Base-by-base conservation (phyloP, 73 alveolate species). In the Tetrahymena thermophila region DNA sequence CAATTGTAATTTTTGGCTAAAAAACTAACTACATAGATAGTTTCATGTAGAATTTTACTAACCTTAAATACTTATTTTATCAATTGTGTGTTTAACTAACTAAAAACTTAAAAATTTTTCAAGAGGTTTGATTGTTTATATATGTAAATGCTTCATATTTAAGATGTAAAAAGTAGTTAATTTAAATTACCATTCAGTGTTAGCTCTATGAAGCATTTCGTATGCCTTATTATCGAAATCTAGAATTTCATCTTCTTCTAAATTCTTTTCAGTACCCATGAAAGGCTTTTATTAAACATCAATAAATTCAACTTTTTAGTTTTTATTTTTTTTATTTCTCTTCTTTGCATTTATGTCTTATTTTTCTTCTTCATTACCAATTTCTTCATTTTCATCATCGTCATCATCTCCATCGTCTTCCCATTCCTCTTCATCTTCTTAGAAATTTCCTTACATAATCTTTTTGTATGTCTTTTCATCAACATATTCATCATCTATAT, bases 201-300 rank as follows among this genome's bases (percentile, higher is more conserved):
- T 97, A 93, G 97, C 97, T 94, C 99, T 96, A 96, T 97, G 99
- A 43, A 97, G 93, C 99, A 97, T 97, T 96, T 97, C 98, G 95
- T 97, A 97, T 38, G 99, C 99, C 85, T 97, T 96, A 93, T 97
- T 97, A 96, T 97, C 99, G 96, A 56, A 97, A 96, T 97, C 99
- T 93, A 97, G 94, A 50, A 83, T 94, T 96, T 97, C 99, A 34
- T 96, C 98, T 28, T 96, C 98, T 95, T 97, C 97, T 89, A 96
- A 94, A 35, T 95, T n/a, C 89, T 71, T 71, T 71, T 71, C 43
- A 71, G 89, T 71, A 71, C 89, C 89, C 37, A 71, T 28, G 89
- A 71, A 71, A 71, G 89, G 89, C 42, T 71, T 28, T 71, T 71
- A 13, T 21, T 71, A 1, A 2, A 71, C 89, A 71, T 71, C 89